Evolutionary conservation across 192 early-diverging fungal species (phyloP).

Genomic region (Diversispora epigaea): DNA sequence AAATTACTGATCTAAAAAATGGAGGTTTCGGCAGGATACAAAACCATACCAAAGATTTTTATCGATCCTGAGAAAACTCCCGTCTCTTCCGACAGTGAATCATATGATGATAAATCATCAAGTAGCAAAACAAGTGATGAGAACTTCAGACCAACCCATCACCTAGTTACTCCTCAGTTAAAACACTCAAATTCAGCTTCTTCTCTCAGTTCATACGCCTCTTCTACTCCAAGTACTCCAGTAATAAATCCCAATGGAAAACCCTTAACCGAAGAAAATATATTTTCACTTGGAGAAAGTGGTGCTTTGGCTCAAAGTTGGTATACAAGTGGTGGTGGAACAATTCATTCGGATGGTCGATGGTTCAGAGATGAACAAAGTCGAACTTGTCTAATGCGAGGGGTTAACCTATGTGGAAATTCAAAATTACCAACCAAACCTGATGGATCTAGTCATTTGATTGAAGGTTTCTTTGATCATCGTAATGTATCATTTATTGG

Average conservation of each 20-base stretch:
- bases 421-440: slow-evolving; percentile 74
- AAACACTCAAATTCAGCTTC: slow-evolving; percentile 43
- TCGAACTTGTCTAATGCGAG: slow-evolving; percentile 63
- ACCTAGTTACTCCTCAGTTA: slow-evolving; percentile 38
- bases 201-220: slow-evolving; percentile 46
- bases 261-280: not conserved
- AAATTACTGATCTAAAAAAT: no score
- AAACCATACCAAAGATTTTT: not conserved
- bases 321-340: slow-evolving; percentile 40
- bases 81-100: not conserved
- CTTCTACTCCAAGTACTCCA: slow-evolving; percentile 32
- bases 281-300: slow-evolving; percentile 29
- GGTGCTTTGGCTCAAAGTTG: slow-evolving; percentile 42
- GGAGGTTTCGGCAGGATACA: no score
- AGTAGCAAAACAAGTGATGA: not conserved
- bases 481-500: slow-evolving; percentile 74
- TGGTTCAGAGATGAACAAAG: slow-evolving; percentile 60
- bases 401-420: slow-evolving; percentile 78
- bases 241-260: not conserved
- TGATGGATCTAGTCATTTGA: slow-evolving; percentile 63
- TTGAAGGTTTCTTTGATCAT: slow-evolving; percentile 69
- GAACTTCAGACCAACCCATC: slow-evolving; percentile 28
- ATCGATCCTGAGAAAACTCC: not conserved
- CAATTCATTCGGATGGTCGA: slow-evolving; percentile 36
- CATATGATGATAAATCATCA: slow-evolving; percentile 6